Evolutionary conservation across 1,284 basidiomycete genomes (phyloP).

Genomic region (Moesziomyces sp.): DNA sequence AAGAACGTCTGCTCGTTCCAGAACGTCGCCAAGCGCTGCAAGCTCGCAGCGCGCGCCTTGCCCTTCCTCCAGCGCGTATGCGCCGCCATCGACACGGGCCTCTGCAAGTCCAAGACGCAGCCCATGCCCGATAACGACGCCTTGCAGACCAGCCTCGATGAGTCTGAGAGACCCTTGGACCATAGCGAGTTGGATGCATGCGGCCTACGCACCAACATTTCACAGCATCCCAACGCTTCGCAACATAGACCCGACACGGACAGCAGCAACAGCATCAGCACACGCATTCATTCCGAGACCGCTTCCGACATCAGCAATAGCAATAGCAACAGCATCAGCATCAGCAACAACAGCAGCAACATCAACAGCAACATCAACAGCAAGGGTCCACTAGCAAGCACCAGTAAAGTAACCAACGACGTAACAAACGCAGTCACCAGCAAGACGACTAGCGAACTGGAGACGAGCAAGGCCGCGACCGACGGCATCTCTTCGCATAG

Average conservation of each 20-base stretch:
- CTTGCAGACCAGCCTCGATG: slow-evolving; percentile 4
- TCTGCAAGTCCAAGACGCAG: slow-evolving; percentile 8
- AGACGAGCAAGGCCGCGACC: not conserved
- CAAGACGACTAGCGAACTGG: not conserved
- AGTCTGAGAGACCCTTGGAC: too few relatives aligned
- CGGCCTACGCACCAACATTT: not conserved
- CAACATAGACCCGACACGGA: not conserved
- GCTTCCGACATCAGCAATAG: not conserved
- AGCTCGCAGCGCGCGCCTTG: slow-evolving; percentile 31
- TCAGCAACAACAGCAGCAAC: slow-evolving; percentile 6
- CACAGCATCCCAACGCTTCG: not conserved
- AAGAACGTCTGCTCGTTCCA: slow-evolving; percentile 36
- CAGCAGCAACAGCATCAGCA: slow-evolving; percentile 9
- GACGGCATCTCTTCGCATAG: not conserved
- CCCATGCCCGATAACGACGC: not conserved
- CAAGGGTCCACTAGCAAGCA: not conserved
- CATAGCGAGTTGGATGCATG: not conserved
- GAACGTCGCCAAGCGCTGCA: slow-evolving; percentile 34
- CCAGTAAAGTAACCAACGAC: not conserved
- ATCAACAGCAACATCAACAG: slow-evolving; percentile 7
- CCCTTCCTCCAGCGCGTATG: slow-evolving; percentile 32
- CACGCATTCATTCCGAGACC: too few relatives aligned
- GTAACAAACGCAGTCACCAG: not conserved
- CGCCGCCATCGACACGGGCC: slow-evolving; percentile 22
- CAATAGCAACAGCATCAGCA: slow-evolving; percentile 12